Base-by-base conservation (phyloP, 2,329 filamentous ascomycete species). In the Colletotrichum eleusines region DNA sequence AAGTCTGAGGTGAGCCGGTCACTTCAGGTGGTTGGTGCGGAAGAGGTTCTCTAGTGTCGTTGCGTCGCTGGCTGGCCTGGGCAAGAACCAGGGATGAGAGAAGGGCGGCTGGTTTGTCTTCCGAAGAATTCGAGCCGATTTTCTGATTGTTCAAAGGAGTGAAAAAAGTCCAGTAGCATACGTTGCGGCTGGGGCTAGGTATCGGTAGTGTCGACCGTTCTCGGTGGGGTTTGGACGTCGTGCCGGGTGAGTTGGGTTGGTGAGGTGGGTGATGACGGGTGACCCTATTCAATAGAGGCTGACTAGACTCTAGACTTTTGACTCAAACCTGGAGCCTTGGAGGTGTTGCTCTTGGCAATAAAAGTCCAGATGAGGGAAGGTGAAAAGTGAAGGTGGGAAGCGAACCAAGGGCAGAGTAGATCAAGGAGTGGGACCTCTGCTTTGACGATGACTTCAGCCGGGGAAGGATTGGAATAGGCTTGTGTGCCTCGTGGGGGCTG, bases 241-340 rank as follows among this genome's bases (percentile, higher is more conserved):
- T 44, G 53, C 59, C 64, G 46, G 48, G 57, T 70, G 7, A 57
- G 48, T 28, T 44, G 40, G 16, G 40, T 42, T 20, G 40, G 40
- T 46, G 50, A 67, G 50, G 46, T 57, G 53, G 53, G 58, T 53
- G 40, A 35, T 38, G 59, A 51, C 46, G 33, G 44, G n/a, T n/a
- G 33, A 50, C 26, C 51, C 69, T 70, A 70, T 33, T 66, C 66
- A 66, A 72, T 66, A 72, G 69, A 61, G 61, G 18, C 63, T 61
- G 28, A 46, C 62, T 46, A 31, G 59, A 62, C 31, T 40, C 20
- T 40, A 23, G 31, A 51, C 40, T 51, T 18, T 38, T 57, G 35
- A 57, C 54, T 57, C 28, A 62, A 33, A 62, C 59, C 23, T 18
- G 28, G 31, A 55, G 59, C 23, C n/a, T 28, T 51, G 23, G 12